Conservation (phyloP, 306 rosid genomes). For the Cicer chorassanicum region DNA sequence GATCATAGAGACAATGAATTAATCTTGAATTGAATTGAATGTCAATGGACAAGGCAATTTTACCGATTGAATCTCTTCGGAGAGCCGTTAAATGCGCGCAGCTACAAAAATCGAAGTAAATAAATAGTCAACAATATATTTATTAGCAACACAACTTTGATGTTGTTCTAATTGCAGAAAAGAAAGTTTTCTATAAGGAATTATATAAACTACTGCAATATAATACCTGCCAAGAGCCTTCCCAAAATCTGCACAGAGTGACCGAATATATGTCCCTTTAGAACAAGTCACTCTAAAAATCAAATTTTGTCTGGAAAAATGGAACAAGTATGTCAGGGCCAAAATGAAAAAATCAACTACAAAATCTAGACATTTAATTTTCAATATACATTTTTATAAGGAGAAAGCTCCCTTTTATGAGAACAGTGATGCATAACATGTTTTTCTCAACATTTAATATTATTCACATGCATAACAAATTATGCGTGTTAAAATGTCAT, state of each 20-base stretch:
- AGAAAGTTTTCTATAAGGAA: conserved; percentile 15
- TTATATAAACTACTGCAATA: neutral
- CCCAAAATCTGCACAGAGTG: conserved; percentile 92
- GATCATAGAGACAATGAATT: neutral
- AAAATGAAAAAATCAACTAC: conserved; percentile 13
- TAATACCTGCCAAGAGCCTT: conserved; percentile 91
- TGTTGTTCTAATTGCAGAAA: neutral
- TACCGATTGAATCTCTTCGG: conserved; percentile 94
- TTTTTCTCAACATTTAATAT: neutral
- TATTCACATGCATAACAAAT: neutral
- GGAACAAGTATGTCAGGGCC: conserved; percentile 25
- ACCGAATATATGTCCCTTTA: conserved; percentile 92
- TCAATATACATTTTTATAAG: conserved; percentile 11
- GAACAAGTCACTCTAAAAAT: conserved; percentile 89
- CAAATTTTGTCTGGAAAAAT: conserved; percentile 81
- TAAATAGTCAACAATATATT: conserved; percentile 5
- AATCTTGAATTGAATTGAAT: conserved; percentile 36
- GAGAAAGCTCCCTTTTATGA: conserved; percentile 29
- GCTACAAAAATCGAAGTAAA: conserved; percentile 58
- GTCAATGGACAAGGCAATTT: conserved; percentile 41
- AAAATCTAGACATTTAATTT: conserved; percentile 29
- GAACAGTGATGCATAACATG: neutral
- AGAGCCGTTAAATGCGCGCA: conserved; percentile 96
- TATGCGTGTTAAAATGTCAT: neutral
- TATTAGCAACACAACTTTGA: conserved; percentile 11